Evolutionary conservation across 805 yeast genomes (phyloP).

Genomic region (Candida sphagnicola): DNA sequence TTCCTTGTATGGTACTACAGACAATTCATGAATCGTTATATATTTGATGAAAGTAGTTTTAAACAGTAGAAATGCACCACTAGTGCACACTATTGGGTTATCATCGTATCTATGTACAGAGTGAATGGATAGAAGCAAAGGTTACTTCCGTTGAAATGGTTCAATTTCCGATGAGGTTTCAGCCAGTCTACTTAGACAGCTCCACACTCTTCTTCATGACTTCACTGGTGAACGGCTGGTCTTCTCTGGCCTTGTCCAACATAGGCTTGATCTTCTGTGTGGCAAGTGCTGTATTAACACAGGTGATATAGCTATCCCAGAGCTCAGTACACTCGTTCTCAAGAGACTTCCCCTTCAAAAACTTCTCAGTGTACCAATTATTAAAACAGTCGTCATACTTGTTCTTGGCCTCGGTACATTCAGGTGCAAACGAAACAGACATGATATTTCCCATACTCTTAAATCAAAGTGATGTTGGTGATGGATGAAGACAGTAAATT

Average conservation of each 20-base stretch:
- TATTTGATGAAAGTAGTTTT: no score
- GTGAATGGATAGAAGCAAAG: no score
- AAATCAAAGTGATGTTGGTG: no score
- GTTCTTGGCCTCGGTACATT: conserved; percentile 83
- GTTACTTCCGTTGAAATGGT: no score
- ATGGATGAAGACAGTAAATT: no score
- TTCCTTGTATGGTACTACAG: no score
- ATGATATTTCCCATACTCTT: conserved; percentile 42
- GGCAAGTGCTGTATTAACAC: conserved; percentile 69
- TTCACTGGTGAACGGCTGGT: conserved; percentile 65
- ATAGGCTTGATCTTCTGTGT: conserved; percentile 76
- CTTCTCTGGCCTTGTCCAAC: conserved; percentile 84
- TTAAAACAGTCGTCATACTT: conserved; percentile 92
- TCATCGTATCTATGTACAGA: no score
- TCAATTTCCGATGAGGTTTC: not conserved
- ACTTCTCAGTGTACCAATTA: conserved; percentile 90
- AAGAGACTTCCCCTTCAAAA: conserved; percentile 48
- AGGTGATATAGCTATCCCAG: conserved; percentile 86
- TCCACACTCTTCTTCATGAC: conserved; percentile 23
- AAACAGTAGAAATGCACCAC: no score
- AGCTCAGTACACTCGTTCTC: conserved; percentile 87
- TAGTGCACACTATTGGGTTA: no score
- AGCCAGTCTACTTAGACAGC: conserved; percentile 3
- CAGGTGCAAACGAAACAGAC: conserved; percentile 89
- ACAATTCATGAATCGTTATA: not conserved